These are phyloP conservation scores for Solanum virginianum DNA, from an alignment of 257 asterid species.

Conservation along the genomic window DNA sequence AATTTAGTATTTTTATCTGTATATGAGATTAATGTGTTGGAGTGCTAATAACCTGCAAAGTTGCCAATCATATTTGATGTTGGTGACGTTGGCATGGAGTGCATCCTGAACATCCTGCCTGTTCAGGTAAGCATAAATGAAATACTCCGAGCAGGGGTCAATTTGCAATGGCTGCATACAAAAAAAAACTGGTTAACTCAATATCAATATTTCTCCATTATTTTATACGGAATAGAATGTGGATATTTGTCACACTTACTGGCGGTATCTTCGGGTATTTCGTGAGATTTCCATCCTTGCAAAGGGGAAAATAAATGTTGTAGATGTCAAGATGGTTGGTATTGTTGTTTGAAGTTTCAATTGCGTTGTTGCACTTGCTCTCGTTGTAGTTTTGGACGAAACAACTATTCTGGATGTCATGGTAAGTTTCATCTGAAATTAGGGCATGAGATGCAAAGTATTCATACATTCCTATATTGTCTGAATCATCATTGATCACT, in stretches of 20 bases:
- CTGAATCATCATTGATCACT: not conserved
- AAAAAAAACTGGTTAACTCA: not conserved
- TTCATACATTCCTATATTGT: not conserved
- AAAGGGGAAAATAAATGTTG: not conserved
- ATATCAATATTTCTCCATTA: not conserved
- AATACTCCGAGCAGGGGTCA: not conserved
- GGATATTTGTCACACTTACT: not conserved
- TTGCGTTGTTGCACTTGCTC: not conserved
- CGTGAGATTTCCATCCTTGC: not conserved
- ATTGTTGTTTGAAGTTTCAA: not conserved
- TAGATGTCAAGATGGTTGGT: not conserved
- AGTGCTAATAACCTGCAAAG: not conserved
- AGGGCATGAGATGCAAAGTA: conserved; percentile 1
- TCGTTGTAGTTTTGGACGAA: not conserved
- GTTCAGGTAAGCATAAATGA: not conserved
- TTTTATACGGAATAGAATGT: not conserved
- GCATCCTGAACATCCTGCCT: not conserved
- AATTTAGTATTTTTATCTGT: not conserved
- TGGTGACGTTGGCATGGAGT: not conserved
- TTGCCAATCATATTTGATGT: not conserved
- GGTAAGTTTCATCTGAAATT: conserved; percentile 9
- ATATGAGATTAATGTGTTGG: not conserved
- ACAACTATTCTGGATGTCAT: not conserved
- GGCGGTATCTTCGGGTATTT: not conserved
- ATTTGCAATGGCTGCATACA: not conserved